phyloP scores from a whole-genome alignment of 352 stramenopile species.

The Pythium oligandrum region DNA sequence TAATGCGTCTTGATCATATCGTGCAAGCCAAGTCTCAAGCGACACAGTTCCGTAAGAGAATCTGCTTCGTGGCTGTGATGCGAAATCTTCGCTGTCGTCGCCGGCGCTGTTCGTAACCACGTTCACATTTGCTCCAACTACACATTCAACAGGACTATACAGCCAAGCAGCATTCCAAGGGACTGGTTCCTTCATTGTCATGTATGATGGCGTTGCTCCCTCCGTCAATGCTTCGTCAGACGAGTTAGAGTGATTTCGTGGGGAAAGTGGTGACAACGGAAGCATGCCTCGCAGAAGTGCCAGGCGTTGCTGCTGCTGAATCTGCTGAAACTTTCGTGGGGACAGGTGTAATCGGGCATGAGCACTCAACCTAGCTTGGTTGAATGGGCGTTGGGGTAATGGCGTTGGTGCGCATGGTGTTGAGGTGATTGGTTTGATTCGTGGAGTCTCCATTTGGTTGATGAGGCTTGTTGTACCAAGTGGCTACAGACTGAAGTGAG shows the following conservation, averaged over 20 bases:
- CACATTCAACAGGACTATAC: slow-evolving; percentile 7
- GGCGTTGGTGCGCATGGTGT: slow-evolving; percentile 7
- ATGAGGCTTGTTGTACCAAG: too few species aligned
- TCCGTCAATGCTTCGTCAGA: too few species aligned
- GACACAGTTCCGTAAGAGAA: slow-evolving; percentile 18
- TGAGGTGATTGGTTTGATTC: too few species aligned
- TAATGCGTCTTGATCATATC: slow-evolving; percentile 38
- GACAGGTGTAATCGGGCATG: slow-evolving; percentile 30
- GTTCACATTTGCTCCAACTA: slow-evolving; percentile 1
- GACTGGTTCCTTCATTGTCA: slow-evolving; percentile 2
- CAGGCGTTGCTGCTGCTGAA: slow-evolving; percentile 32
- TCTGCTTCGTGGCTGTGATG: slow-evolving; percentile 1
- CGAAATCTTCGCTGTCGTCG: slow-evolving; percentile 1
- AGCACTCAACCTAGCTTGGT: background rate
- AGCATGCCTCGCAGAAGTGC: slow-evolving; percentile 21
- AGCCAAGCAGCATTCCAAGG: slow-evolving; percentile 35
- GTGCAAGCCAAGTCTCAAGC: slow-evolving; percentile 38
- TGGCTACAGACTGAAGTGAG: too few species aligned
- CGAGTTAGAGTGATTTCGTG: background rate
- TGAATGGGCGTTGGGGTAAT: slow-evolving; percentile 2
- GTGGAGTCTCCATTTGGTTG: too few species aligned
- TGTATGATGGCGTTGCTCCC: too few species aligned
- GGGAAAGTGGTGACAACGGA: slow-evolving; percentile 25
- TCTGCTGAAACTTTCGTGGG: slow-evolving; percentile 37
- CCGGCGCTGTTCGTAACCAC: background rate